Base-by-base conservation (phyloP, 805 yeast genomes). In the Scheffersomyces amazonensis region DNA sequence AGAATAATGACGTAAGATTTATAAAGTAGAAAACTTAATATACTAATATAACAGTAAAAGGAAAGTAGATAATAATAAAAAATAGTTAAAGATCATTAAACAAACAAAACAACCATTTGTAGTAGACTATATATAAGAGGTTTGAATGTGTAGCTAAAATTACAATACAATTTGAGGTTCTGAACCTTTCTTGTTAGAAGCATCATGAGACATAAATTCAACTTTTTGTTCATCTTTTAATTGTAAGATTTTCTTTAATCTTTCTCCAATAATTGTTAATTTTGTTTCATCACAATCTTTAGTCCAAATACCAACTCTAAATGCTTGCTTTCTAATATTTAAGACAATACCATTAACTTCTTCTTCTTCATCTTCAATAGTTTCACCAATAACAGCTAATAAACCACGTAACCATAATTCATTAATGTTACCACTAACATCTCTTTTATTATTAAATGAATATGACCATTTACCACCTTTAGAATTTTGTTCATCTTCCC, bases 261-360 rank as follows among this genome's bases (percentile, higher is more conserved):
- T 82, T 60, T 80, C 82, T 56, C 97, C 97, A 51, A 88, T 83
- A 49, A 84, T 78, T 51, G 69, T 75, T 59, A 86, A 75, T 48
- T 84, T 67, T 36, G 61, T 56, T 47, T 73, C 82, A 52, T 81
- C 78, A 54, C 84, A 79, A 44, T 90, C 77, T 62, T 81, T 83
- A 48, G 97, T 91, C 99, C 99, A 91, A 62, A 91, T 72, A 58
- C 95, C 91, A 62, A 91, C 76, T 66, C 88, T 85, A 73, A 76
- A 80, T 49, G 80, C 87, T 50, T 78, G 80, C 60, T 80, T 83
- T 75, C 96, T 86, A 55, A 86, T 81, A 63, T 87, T 87, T 60
- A 88, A 80, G 48, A 93, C 96, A 53, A 88, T 87, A 58, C 99
- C 99, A 62, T 87, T 90, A 49, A 93, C 93, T 69, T 88, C 91